Evolutionary conservation across 1,139 yeast genomes (phyloP).

Genomic region (Schizosaccharomyces versatilis): DNA sequence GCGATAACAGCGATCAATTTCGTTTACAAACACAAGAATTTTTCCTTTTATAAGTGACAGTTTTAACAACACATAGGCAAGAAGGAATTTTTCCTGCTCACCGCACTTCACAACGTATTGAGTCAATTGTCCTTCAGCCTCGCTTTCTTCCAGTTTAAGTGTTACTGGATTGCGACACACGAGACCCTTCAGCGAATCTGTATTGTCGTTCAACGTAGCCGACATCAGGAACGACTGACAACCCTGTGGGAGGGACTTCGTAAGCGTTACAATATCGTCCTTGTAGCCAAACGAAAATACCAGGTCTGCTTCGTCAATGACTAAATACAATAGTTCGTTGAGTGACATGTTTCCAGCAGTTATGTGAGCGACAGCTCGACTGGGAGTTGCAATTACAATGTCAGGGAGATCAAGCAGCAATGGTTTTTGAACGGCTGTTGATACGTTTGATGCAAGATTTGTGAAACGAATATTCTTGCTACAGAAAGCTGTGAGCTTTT

Average conservation of each 20-base stretch:
- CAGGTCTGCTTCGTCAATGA: conserved; percentile 90
- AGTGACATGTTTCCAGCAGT: conserved; percentile 21
- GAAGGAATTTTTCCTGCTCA: conserved; percentile 77
- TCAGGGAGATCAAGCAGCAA: conserved; percentile 56
- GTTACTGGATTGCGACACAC: conserved; percentile 78
- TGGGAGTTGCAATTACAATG: conserved; percentile 70
- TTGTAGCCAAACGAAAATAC: conserved; percentile 75
- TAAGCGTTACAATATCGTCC: conserved; percentile 49
- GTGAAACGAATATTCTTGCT: conserved; percentile 42
- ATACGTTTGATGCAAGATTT: conserved; percentile 51
- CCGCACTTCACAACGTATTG: conserved; percentile 74
- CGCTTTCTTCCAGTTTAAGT: conserved; percentile 40
- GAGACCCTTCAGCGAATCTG: conserved; percentile 46
- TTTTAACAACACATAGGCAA: conserved; percentile 81
- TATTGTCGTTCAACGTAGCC: conserved; percentile 80
- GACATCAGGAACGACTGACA: conserved; percentile 88
- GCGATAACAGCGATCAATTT: conserved; percentile 86
- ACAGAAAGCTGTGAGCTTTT: conserved; percentile 47
- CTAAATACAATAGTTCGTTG: conserved; percentile 40
- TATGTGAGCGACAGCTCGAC: conserved; percentile 36
- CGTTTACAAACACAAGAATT: conserved; percentile 73
- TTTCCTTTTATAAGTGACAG: conserved; percentile 76
- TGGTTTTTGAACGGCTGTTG: conserved; percentile 50
- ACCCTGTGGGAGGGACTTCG: conserved; percentile 42
- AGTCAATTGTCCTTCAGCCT: conserved; percentile 24